Evolutionary conservation across 352 stramenopile genomes (phyloP).

Genomic region (Phytophthora pseudosyringae): DNA sequence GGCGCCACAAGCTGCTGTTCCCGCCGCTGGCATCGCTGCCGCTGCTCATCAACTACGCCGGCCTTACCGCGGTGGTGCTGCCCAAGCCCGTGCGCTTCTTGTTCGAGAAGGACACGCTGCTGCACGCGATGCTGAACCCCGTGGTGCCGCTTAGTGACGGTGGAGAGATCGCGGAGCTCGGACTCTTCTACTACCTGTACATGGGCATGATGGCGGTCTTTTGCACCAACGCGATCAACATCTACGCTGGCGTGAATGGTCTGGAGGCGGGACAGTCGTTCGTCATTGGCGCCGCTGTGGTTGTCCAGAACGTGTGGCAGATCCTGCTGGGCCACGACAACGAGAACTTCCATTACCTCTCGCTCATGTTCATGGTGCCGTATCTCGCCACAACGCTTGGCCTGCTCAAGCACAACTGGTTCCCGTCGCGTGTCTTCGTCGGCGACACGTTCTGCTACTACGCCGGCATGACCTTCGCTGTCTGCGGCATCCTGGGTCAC

Average conservation of each 20-base stretch:
- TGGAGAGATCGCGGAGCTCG: conserved; percentile 93
- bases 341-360: conserved; percentile 94
- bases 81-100: conserved; percentile 88
- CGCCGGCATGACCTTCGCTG: conserved; percentile 98
- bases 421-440: conserved; percentile 97
- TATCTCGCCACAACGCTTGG: conserved; percentile 95
- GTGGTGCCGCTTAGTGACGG: conserved; percentile 75
- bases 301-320: conserved; percentile 96
- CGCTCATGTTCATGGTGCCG: conserved; percentile 96
- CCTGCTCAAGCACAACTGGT: conserved; percentile 98
- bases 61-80: conserved; percentile 94
- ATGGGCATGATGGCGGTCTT: conserved; percentile 99
- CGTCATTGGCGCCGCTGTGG: conserved; percentile 93
- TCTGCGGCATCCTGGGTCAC: conserved; percentile 95
- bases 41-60: conserved; percentile 96
- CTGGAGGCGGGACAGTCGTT: conserved; percentile 96
- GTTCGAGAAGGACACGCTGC: conserved; percentile 63
- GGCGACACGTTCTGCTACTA: conserved; percentile 99
- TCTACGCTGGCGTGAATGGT: conserved; percentile 99
- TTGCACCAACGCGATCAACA: conserved; percentile 99
- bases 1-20: conserved; percentile 97
- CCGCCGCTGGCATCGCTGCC: conserved; percentile 96
- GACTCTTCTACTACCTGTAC: conserved; percentile 96
- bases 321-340: conserved; percentile 87
- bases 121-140: conserved; percentile 67